Evolutionary conservation across 1,284 basidiomycete genomes (phyloP).

Genomic region (Leccinum solheimii): DNA sequence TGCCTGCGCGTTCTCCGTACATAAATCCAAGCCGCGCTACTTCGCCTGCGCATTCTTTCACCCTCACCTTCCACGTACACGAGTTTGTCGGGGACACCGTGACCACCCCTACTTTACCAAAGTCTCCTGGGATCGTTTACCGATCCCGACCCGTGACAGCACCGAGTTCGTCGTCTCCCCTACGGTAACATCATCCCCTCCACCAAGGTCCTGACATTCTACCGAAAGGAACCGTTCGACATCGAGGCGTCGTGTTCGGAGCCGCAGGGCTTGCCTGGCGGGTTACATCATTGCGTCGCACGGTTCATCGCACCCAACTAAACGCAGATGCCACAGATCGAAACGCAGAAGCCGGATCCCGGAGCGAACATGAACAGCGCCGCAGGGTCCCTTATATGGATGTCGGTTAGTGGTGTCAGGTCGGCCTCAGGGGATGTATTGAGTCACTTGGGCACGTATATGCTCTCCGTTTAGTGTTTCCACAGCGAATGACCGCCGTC

Average conservation of each 20-base stretch:
- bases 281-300: conserved; percentile 71
- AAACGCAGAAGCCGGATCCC: too few species aligned
- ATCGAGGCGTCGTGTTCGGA: conserved; percentile 83
- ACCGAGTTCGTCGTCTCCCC: conserved; percentile 84
- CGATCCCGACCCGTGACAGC: conserved; percentile 76
- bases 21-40: too few species aligned
- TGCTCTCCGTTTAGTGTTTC: neutral
- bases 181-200: conserved; percentile 82
- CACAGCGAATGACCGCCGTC: neutral
- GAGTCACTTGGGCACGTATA: conserved; percentile 68
- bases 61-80: conserved; percentile 55
- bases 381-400: too few species aligned
- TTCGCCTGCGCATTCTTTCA: neutral
- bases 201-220: conserved; percentile 94
- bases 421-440: conserved; percentile 76
- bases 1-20: neutral
- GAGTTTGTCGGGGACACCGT: conserved; percentile 86
- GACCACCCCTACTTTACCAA: conserved; percentile 79
- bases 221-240: conserved; percentile 83
- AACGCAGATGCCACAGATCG: too few species aligned
- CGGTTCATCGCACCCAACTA: conserved; percentile 53
- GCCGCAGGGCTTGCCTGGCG: conserved; percentile 64
- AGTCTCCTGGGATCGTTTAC: conserved; percentile 77
- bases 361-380: too few species aligned
- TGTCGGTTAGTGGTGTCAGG: too few species aligned